These are phyloP conservation scores for Penicillium diatomitis DNA, from an alignment of 495 filamentous ascomycete species.

Conservation along the genomic window DNA sequence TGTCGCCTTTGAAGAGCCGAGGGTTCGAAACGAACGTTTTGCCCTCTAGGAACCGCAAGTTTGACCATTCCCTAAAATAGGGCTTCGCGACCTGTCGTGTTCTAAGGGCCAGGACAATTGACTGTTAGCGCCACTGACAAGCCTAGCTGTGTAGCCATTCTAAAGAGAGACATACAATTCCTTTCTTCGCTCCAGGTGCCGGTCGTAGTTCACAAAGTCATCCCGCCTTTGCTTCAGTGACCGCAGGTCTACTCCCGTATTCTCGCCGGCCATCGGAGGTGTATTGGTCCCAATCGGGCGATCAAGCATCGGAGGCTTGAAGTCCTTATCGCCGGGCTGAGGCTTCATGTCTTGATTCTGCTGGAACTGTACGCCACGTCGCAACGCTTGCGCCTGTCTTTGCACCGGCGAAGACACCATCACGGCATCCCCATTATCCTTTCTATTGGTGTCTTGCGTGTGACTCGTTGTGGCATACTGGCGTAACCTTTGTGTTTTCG, in stretches of 20 bases:
- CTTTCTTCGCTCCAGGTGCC: slow-evolving; percentile 63
- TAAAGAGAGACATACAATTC: slow-evolving; percentile 50
- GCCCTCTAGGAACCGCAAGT: slow-evolving; percentile 70
- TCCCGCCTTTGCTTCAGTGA: slow-evolving; percentile 59
- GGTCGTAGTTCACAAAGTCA: slow-evolving; percentile 78
- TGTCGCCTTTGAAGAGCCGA: slow-evolving; percentile 62
- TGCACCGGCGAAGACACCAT: neutral
- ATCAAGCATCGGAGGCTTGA: slow-evolving; percentile 58
- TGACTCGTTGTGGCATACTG: slow-evolving; percentile 24
- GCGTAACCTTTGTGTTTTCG: slow-evolving; percentile 19
- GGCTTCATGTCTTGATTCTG: slow-evolving; percentile 20
- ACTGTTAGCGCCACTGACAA: neutral
- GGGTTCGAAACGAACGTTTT: slow-evolving; percentile 81
- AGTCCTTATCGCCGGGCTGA: slow-evolving; percentile 45
- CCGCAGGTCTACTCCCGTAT: slow-evolving; percentile 64
- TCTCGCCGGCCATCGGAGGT: slow-evolving; percentile 69
- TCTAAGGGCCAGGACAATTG: slow-evolving; percentile 18
- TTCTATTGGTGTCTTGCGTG: neutral
- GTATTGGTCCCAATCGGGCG: slow-evolving; percentile 71
- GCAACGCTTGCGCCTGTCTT: slow-evolving; percentile 1
- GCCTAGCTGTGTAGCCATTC: neutral
- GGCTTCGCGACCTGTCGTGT: slow-evolving; percentile 57
- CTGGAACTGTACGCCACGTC: slow-evolving; percentile 21
- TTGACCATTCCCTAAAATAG: slow-evolving; percentile 89
- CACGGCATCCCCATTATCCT: neutral